Evolutionary conservation across 139 green algal genomes (phyloP).

Genomic region (Coelastrella sp.): DNA sequence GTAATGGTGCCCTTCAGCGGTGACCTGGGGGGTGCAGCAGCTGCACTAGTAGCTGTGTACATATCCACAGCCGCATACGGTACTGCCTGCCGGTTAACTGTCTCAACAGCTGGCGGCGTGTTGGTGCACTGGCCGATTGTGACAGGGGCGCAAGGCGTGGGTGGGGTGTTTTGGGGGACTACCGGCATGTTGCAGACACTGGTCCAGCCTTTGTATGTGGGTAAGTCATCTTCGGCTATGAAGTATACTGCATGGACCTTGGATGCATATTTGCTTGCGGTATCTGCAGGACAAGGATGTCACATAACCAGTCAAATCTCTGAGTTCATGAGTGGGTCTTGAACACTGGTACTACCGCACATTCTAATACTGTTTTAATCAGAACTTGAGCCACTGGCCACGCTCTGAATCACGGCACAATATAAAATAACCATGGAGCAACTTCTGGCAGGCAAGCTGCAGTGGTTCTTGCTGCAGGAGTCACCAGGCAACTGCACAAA

Average conservation of each 20-base stretch:
- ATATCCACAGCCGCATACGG: conserved; percentile 14
- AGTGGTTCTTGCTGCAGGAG: no score
- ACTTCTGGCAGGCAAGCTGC: no score
- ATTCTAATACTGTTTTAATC: no score
- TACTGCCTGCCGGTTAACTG: conserved; percentile 43
- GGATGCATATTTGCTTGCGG: conserved; percentile 19
- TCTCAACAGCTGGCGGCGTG: background rate
- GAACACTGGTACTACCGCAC: no score
- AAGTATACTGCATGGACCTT: conserved; percentile 53
- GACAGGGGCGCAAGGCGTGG: conserved; percentile 24
- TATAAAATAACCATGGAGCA: no score
- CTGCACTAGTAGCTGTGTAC: background rate
- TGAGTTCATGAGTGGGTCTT: no score
- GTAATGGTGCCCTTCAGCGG: conserved; percentile 34
- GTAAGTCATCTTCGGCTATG: conserved; percentile 57
- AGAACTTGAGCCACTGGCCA: no score
- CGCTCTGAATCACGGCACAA: no score
- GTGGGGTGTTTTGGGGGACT: background rate
- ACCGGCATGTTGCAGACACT: conserved; percentile 45
- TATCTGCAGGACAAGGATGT: background rate
- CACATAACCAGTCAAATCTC: no score
- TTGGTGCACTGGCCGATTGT: conserved; percentile 44
- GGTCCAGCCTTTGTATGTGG: conserved; percentile 63
- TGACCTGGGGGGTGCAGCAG: background rate
- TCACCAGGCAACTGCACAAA: no score